Conservation (phyloP, 768 basidiomycete species). For the Hortiboletus campestris region DNA sequence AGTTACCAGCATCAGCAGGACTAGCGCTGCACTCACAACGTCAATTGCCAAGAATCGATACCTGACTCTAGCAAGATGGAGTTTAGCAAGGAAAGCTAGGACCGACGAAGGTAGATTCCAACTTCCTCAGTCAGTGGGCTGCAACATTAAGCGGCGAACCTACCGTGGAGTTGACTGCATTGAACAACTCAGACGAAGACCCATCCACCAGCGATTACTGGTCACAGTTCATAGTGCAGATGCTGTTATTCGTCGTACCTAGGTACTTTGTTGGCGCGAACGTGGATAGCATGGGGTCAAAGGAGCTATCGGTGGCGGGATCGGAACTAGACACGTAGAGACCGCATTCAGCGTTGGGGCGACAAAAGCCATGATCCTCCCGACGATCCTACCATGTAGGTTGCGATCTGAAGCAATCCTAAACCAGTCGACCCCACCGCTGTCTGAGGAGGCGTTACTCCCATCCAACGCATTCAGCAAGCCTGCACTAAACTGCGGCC, state of each 20-base stretch:
- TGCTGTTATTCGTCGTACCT: conserved; percentile 36
- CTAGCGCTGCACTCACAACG: conserved; percentile 21
- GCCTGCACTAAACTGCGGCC: conserved; percentile 55
- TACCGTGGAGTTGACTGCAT: conserved; percentile 29
- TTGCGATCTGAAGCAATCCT: conserved; percentile 51
- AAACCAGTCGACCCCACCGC: conserved; percentile 41
- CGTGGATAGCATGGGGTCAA: conserved; percentile 43
- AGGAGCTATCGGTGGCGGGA: conserved; percentile 31
- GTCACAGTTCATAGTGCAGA: conserved; percentile 37
- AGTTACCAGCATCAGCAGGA: not conserved
- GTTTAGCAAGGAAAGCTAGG: conserved; percentile 15
- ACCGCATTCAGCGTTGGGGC: conserved; percentile 31
- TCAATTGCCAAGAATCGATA: conserved; percentile 47
- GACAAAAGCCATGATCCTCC: conserved; percentile 42
- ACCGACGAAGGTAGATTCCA: conserved; percentile 9
- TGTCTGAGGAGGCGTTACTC: conserved; percentile 42
- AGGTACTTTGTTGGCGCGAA: conserved; percentile 46
- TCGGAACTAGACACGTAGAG: conserved; percentile 20
- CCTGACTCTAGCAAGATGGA: conserved; percentile 25
- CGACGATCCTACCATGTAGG: conserved; percentile 52
- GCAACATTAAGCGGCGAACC: not conserved
- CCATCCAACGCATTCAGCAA: conserved; percentile 50
- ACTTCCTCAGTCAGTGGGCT: not conserved
- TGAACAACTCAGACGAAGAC: conserved; percentile 39
- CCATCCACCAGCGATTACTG: conserved; percentile 38